Evolutionary conservation across 257 asterid species (phyloP).

Genomic region (Verbascum thapsus): DNA sequence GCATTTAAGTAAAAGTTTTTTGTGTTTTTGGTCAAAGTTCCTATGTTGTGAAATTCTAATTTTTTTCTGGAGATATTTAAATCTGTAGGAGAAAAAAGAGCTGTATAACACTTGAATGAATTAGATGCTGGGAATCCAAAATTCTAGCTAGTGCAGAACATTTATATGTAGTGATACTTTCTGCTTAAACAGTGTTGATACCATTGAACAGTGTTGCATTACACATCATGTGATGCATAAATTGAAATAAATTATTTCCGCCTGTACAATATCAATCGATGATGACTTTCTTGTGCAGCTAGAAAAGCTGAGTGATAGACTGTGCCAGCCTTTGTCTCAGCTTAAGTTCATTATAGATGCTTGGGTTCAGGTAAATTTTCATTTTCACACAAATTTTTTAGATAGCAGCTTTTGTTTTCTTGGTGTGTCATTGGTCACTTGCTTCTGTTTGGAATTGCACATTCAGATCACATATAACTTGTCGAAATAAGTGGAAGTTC

Average conservation of each 20-base stretch:
- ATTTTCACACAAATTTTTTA: conserved; percentile 12
- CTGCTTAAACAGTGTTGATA: conserved; percentile 1
- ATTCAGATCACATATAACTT: background rate
- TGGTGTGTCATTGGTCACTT: conserved; percentile 11
- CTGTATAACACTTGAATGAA: background rate
- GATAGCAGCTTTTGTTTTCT: conserved; percentile 11
- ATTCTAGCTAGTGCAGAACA: background rate
- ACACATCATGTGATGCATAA: conserved; percentile 15
- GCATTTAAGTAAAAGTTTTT: no score
- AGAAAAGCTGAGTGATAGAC: conserved; percentile 84
- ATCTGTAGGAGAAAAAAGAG: conserved; percentile 1
- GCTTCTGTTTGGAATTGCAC: conserved; percentile 9
- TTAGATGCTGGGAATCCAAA: background rate
- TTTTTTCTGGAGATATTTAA: no score
- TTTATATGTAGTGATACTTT: background rate
- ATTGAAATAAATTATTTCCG: conserved; percentile 4
- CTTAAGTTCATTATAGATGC: conserved; percentile 93
- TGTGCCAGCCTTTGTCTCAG: conserved; percentile 92
- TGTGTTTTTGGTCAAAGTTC: no score
- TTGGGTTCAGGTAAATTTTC: conserved; percentile 80
- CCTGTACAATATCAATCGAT: conserved; percentile 18
- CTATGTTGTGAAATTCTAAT: conserved; percentile 8
- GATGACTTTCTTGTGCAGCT: conserved; percentile 58
- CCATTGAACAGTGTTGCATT: conserved; percentile 3
- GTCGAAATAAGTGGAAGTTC: conserved; percentile 6